Evolutionary conservation across 345 rosid species (phyloP).

Genomic region (Trapa bicornis): DNA sequence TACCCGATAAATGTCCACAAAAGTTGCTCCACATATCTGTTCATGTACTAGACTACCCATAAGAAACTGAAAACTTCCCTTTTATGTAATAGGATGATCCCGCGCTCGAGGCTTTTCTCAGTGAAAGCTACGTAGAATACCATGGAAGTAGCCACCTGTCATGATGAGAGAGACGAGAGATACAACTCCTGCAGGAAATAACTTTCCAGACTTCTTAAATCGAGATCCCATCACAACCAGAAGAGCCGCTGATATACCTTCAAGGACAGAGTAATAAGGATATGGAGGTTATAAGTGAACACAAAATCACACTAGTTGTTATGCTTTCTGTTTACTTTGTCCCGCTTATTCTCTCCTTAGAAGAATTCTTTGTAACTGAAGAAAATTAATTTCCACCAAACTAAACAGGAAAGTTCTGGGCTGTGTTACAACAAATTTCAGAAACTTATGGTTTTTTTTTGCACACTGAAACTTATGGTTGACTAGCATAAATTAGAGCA

Average conservation of each 20-base stretch:
- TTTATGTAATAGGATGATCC: not conserved
- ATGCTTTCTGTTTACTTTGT: not conserved
- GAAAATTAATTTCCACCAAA: not conserved
- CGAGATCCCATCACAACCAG: constrained; percentile 79
- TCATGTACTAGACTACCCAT: not conserved
- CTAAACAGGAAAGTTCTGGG: not conserved
- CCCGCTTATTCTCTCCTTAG: not conserved
- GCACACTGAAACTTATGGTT: too few species aligned
- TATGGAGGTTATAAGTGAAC: not conserved
- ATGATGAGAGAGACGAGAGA: constrained; percentile 63
- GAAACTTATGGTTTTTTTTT: too few species aligned
- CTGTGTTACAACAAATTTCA: not conserved
- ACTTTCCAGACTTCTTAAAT: constrained; percentile 57
- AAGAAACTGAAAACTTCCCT: not conserved
- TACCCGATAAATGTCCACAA: not conserved
- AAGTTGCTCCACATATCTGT: not conserved
- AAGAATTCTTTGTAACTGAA: not conserved
- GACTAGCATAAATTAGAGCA: not conserved
- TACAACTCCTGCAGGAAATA: constrained; percentile 81
- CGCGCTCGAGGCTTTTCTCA: constrained; percentile 4
- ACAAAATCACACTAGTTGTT: not conserved
- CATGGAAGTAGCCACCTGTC: constrained; percentile 78
- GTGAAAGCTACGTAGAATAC: constrained; percentile 54
- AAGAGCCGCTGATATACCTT: constrained; percentile 64
- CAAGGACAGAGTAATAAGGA: not conserved